Base-by-base conservation (phyloP, 176 grass and related monocot genomes). In the Aechmea fasciata region DNA sequence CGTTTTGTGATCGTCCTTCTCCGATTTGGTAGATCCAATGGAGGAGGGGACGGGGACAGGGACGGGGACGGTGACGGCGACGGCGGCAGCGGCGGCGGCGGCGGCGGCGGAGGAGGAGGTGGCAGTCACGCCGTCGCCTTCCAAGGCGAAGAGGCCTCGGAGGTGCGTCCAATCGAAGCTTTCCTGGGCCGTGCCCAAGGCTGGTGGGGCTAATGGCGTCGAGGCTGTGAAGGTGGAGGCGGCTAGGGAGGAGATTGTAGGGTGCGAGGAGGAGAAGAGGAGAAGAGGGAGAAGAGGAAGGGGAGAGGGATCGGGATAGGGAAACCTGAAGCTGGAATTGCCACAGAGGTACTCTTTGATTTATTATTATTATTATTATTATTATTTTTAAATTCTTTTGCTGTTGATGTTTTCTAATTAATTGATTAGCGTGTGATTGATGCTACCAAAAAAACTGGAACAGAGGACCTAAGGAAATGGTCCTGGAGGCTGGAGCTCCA, bases 121-220 rank as follows among this genome's bases (percentile, higher is more conserved):
- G 17, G 55, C 55, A 10, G 20, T 61, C 48, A 79, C 82, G 47
- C 85, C 82, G 13, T 19, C 79, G 41, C 78, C 84, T 12, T 20
- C 79, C 10, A 76, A 71, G 33, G 61, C 49, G 62, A 87, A 65
- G 53, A 76, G 73, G 50, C 11, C 1, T 9, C 69, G 71, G 67
- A 71, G 89, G 64, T 72, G 66, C 76, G 89, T 91, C 18, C 89
- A 91, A 74, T 80, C 85, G 4, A 83, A 82, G 79, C 85, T 91
- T 52, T 77, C 70, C 10, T 91, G 82, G 67, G 82, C 75, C 49
- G 33, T 63, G 20, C 72, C 71, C 15, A 82, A 73, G 71, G 24
- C 55, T 67, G 55, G 17, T 2, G 83, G 48, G 25, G 57, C 24
- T 3, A 79, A 28, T n/a, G 73, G 6, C 15, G 57, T 23, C 49